Percentiles rank a stretch among this genome's conserved stretches.
Conservation (phyloP, 1,139 yeast genomes). For the Meyerozyma athensensis region DNA sequence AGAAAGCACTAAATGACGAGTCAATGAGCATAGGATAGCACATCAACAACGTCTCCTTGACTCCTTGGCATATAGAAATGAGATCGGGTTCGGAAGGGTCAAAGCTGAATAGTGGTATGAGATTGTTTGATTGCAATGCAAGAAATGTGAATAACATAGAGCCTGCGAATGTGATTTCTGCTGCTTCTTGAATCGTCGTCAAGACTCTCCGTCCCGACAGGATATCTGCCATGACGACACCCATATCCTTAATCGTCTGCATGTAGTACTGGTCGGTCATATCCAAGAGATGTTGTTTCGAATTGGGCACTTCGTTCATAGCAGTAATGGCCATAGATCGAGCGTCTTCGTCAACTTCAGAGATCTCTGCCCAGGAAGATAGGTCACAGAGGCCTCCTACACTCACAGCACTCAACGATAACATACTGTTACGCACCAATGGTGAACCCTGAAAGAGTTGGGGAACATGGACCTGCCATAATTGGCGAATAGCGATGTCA, state of each 20-base stretch:
- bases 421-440: conserved; percentile 20
- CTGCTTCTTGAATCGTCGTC: conserved; percentile 11
- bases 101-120: conserved; percentile 26
- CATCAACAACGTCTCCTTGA: conserved; percentile 12
- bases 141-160: conserved; percentile 24
- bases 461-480: conserved; percentile 4
- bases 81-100: conserved; percentile 17
- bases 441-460: conserved; percentile 19
- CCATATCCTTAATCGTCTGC: conserved; percentile 6
- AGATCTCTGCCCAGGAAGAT: conserved; percentile 4
- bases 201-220: conserved; percentile 11
- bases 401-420: conserved; percentile 21
- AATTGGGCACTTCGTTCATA: neutral
- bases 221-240: conserved; percentile 5
- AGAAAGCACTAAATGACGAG: conserved; percentile 15
- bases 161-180: conserved; percentile 20
- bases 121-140: conserved; percentile 27
- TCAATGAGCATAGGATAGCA: conserved; percentile 12
- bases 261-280: neutral
- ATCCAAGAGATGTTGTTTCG: conserved; percentile 3
- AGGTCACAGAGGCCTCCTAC: conserved; percentile 15
- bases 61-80: conserved; percentile 18
- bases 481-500: conserved; percentile 1
- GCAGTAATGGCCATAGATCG: neutral
- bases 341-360: conserved; percentile 5